A percentile compares a stretch with the other conserved stretches of the same genome.
Evolutionary conservation across 2,329 filamentous ascomycete species (phyloP).

Genomic region (Alternaria sp.): DNA sequence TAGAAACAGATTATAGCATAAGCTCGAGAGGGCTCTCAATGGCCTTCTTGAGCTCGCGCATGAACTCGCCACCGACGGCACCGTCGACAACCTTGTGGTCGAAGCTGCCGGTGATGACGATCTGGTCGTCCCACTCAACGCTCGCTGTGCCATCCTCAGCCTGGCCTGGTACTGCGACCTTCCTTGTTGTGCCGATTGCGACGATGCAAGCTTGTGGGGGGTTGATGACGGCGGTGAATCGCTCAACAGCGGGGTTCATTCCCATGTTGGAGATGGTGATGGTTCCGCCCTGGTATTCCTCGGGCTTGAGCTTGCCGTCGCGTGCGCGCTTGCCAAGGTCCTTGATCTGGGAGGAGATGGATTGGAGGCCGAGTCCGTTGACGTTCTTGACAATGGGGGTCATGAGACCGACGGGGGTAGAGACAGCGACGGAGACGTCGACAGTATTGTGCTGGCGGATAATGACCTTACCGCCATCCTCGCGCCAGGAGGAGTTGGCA

Average conservation of each 20-base stretch:
- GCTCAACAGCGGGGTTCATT: constrained; percentile 96
- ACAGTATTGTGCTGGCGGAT: constrained; percentile 94
- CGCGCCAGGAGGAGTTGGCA: constrained; percentile 92
- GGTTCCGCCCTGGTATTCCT: constrained; percentile 98
- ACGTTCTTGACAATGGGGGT: constrained; percentile 95
- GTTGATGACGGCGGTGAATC: constrained; percentile 99
- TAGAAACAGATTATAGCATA: constrained; percentile 68
- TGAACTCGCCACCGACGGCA: constrained; percentile 94
- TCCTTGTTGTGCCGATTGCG: constrained; percentile 91
- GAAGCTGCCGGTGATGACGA: constrained; percentile 91
- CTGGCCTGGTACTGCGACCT: constrained; percentile 89
- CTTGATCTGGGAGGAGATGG: constrained; percentile 89
- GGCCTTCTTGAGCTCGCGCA: constrained; percentile 95
- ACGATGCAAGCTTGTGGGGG: constrained; percentile 95
- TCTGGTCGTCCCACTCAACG: constrained; percentile 96
- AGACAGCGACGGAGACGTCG: constrained; percentile 94
- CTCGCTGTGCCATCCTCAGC: constrained; percentile 75
- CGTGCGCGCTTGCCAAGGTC: constrained; percentile 95
- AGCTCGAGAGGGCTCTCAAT: constrained; percentile 97
- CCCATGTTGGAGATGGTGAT: constrained; percentile 99
- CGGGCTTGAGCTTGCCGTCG: constrained; percentile 98
- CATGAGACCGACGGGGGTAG: constrained; percentile 92
- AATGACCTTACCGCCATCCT: constrained; percentile 74
- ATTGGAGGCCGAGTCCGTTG: constrained; percentile 82
- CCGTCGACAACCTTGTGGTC: constrained; percentile 99